phyloP scores from a whole-genome alignment of 257 asterid species.

The Lycium barbarum region DNA sequence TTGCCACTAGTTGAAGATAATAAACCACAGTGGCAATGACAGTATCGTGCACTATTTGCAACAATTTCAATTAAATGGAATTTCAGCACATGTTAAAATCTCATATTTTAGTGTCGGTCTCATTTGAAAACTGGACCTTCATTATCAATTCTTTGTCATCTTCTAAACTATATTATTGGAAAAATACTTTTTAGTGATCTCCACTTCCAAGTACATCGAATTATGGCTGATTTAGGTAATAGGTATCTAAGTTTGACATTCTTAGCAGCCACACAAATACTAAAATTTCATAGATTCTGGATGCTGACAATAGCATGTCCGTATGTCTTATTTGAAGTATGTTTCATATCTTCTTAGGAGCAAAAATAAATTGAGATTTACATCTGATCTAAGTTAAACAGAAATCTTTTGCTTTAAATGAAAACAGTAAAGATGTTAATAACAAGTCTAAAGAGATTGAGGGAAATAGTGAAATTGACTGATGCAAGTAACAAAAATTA shows the following conservation, averaged over 20 bases:
- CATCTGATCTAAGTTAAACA: neutral
- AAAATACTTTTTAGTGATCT: neutral
- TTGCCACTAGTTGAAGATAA: neutral
- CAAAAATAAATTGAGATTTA: neutral
- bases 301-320: neutral
- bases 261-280: neutral
- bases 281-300: neutral
- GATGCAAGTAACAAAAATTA: neutral
- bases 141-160: neutral
- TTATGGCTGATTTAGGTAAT: conserved; percentile 25
- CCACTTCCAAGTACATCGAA: neutral
- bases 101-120: neutral
- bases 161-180: neutral
- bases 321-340: neutral
- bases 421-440: neutral
- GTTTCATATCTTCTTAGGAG: neutral
- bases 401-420: neutral
- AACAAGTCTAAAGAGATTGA: neutral
- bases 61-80: neutral
- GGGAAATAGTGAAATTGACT: neutral
- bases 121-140: neutral
- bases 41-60: conserved; percentile 15
- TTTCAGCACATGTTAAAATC: conserved; percentile 2
- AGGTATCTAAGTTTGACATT: neutral
- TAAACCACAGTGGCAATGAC: neutral